Evolutionary conservation across 2,329 filamentous ascomycete genomes (phyloP).

Genomic region (Ophiocordyceps robertsii): DNA sequence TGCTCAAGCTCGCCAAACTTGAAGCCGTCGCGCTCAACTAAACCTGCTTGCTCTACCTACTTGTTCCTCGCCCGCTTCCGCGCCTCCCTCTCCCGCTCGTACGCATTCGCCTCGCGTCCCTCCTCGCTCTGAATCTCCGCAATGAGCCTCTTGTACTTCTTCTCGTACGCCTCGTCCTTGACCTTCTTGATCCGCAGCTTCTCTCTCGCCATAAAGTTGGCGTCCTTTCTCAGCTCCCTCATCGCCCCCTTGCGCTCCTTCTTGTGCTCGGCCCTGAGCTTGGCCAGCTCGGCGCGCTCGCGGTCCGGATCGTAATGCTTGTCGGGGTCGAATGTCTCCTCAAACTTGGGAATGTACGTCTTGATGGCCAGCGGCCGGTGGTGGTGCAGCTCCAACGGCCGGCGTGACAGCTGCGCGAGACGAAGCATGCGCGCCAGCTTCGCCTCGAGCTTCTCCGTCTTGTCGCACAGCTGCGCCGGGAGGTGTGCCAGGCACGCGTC

Average conservation of each 20-base stretch:
- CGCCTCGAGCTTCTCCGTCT: slow-evolving; percentile 25
- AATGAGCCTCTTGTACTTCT: slow-evolving; percentile 84
- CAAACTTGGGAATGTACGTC: slow-evolving; percentile 82
- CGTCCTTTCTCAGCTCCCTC: slow-evolving; percentile 88
- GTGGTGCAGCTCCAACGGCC: slow-evolving; percentile 76
- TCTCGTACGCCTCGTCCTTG: slow-evolving; percentile 85
- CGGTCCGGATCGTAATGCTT: slow-evolving; percentile 96
- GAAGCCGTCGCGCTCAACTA: not conserved
- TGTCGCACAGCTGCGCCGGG: slow-evolving; percentile 26
- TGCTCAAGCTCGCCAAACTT: not conserved
- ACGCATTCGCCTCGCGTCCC: slow-evolving; percentile 71
- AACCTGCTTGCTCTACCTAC: slow-evolving; percentile 8
- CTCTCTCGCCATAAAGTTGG: slow-evolving; percentile 85
- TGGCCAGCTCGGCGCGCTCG: slow-evolving; percentile 73
- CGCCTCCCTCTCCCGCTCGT: slow-evolving; percentile 72
- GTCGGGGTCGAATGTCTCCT: slow-evolving; percentile 85
- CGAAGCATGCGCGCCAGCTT: slow-evolving; percentile 42
- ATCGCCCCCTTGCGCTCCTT: slow-evolving; percentile 89
- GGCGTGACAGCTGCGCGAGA: slow-evolving; percentile 51
- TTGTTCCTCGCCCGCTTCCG: slow-evolving; percentile 51
- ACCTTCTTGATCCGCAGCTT: slow-evolving; percentile 86
- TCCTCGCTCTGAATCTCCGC: slow-evolving; percentile 95
- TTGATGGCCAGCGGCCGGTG: slow-evolving; percentile 84
- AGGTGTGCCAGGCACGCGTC: slow-evolving; percentile 37
- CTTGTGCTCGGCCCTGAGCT: slow-evolving; percentile 84